These are phyloP conservation scores for Eudorina sp. DNA, from an alignment of 139 green algal genomes.

Conservation along the genomic window DNA sequence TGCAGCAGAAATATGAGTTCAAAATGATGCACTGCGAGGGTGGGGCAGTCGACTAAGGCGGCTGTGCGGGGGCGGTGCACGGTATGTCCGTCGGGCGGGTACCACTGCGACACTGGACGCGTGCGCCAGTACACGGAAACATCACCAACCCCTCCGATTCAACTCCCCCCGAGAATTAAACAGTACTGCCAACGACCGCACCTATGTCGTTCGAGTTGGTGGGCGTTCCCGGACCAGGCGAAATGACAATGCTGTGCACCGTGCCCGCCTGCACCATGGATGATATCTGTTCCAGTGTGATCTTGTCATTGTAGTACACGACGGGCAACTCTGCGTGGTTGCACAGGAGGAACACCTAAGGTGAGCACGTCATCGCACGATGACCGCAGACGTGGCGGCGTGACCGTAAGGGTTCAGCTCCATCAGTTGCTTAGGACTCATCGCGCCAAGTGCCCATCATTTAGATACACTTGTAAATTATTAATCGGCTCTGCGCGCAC, in stretches of 20 bases:
- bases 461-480: no score
- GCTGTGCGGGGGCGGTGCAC: no score
- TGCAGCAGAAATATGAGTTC: no score
- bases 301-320: slow-evolving; percentile 89
- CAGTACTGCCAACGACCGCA: slow-evolving; percentile 48
- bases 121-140: not conserved
- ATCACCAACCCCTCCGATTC: no score
- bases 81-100: not conserved
- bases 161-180: no score
- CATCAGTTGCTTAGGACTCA: no score
- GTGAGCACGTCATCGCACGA: slow-evolving; percentile 29
- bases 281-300: slow-evolving; percentile 68
- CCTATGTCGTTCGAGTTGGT: slow-evolving; percentile 78
- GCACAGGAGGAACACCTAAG: not conserved
- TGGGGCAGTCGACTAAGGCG: no score
- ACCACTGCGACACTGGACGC: no score
- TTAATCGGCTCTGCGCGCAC: no score
- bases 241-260: slow-evolving; percentile 95
- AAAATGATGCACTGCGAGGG: no score
- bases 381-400: slow-evolving; percentile 9
- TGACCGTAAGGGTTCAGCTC: no score
- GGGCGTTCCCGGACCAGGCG: slow-evolving; percentile 94
- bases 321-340: slow-evolving; percentile 61
- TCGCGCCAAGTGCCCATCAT: no score
- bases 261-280: slow-evolving; percentile 56